phyloP scores from a whole-genome alignment of 2,329 filamentous ascomycete species.

The Aspergillus sp. region DNA sequence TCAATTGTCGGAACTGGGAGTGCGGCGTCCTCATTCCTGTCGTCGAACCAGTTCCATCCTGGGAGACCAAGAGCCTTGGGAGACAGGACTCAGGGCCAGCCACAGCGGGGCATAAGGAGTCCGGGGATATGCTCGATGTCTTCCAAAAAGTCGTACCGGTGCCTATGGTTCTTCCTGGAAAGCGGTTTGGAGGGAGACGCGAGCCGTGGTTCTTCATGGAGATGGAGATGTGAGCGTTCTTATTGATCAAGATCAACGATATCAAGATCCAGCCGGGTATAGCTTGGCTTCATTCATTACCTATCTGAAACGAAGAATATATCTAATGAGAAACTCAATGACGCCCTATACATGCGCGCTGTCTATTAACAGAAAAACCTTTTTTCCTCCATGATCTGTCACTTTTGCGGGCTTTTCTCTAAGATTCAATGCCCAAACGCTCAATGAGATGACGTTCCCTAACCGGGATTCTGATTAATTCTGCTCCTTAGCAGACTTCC shows the following conservation, averaged over 20 bases:
- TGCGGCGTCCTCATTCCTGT: slow-evolving; percentile 79
- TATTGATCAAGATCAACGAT: too few species aligned
- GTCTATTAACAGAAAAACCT: neutral
- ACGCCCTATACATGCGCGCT: neutral
- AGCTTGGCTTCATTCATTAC: neutral
- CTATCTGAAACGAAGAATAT: neutral
- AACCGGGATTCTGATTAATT: neutral
- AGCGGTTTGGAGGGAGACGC: slow-evolving; percentile 14
- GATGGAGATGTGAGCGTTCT: neutral
- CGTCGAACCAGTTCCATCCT: slow-evolving; percentile 3
- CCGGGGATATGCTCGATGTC: slow-evolving; percentile 18
- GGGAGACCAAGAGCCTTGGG: neutral
- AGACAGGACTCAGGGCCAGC: slow-evolving; percentile 20
- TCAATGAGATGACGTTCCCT: too few species aligned
- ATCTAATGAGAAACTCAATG: neutral
- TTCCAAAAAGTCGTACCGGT: slow-evolving; percentile 43
- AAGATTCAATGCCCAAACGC: neutral
- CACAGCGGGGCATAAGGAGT: slow-evolving; percentile 3
- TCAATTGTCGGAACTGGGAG: slow-evolving; percentile 92
- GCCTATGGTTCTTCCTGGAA: slow-evolving; percentile 42
- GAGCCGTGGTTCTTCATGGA: slow-evolving; percentile 26
- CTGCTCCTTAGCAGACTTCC: slow-evolving; percentile 19
- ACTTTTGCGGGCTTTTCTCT: neutral
- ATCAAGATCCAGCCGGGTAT: neutral
- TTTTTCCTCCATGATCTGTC: neutral